Evolutionary conservation across 805 yeast genomes (phyloP), one percentile per base, ranked within the genome.

Genomic region (Nakazawaea laoshanensis): DNA sequence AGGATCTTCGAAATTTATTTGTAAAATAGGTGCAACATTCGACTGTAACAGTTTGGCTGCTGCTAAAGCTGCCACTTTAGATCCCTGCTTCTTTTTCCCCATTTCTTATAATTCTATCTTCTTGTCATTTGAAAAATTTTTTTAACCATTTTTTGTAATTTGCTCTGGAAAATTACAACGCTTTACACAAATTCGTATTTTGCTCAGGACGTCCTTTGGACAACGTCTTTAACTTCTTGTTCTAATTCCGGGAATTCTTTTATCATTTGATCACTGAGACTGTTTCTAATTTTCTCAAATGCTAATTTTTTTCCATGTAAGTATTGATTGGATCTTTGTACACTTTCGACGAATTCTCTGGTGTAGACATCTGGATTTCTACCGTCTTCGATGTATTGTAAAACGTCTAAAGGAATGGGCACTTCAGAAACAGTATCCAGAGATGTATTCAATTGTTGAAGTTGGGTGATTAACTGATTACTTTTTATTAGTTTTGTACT

Each of bases 281-380:
- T 65, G 39, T 77, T 74, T 45, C 83, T 62, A 42, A 88, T 67
- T 36, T 70, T 39, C 13, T 37, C 42, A 20, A 50, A 49, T 3
- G 87, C 95, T 27, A 60, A 48, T 70, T 84, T 74, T 53, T 85
- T 85, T 4, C 96, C 97, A 48, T 86, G 72, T 35, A 92, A 65
- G 43, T 79, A 75, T 48, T 94, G 96, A 49, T 92, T 92, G 28
- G 87, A 77, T 45, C 85, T 78, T 24, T 87, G 77, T n/a, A 92
- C 81, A 22, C 89, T 84, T 52, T 92, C 98, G 11, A 89, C 85
- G 57, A 92, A 92, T 58, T 92, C 98, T 52, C 98, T 70, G 1
- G 97, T 87, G 55, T 92, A 92, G 24, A 92, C 87, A 50, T 92
- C 97, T 0, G 98, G 97, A 50, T 92, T 92, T 44, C 98, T 66